These are phyloP conservation scores for Pisolithus thermaeus DNA, from an alignment of 1,284 basidiomycete genomes.

Conservation along the genomic window DNA sequence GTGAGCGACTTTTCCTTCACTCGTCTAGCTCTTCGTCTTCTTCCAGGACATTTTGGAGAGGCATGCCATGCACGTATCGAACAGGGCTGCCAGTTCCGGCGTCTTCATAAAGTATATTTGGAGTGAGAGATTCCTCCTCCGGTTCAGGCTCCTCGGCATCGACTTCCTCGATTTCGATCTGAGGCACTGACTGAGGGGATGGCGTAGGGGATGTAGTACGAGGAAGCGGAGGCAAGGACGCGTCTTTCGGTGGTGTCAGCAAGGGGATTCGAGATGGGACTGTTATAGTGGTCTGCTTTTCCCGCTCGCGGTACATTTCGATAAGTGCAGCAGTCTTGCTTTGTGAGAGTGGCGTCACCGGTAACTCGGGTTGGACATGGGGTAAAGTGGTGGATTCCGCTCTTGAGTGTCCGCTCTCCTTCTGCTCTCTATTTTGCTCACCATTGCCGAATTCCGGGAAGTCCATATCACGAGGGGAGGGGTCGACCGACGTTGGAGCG, in stretches of 20 bases:
- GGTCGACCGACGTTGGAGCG: constrained; percentile 24
- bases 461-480: constrained; percentile 27
- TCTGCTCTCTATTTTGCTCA: constrained; percentile 31
- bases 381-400: constrained; percentile 28
- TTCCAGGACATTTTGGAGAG: constrained; percentile 79
- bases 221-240: constrained; percentile 1
- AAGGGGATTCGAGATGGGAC: constrained; percentile 32
- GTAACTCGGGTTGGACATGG: constrained; percentile 18
- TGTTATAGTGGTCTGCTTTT: constrained; percentile 34
- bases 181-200: constrained; percentile 13
- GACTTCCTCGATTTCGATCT: constrained; percentile 8
- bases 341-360: constrained; percentile 14
- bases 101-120: constrained; percentile 35
- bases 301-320: constrained; percentile 75
- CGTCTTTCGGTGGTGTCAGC: constrained; percentile 20
- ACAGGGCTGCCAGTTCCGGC: constrained; percentile 57
- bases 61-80: constrained; percentile 81
- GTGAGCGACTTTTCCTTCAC: constrained; percentile 5
- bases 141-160: constrained; percentile 11
- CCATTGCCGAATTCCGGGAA: constrained; percentile 30
- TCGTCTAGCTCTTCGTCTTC: constrained; percentile 61
- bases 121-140: constrained; percentile 18
- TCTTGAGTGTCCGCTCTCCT: constrained; percentile 22
- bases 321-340: constrained; percentile 72
- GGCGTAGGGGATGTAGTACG: constrained; percentile 13